phyloP scores from a whole-genome alignment of 2,329 filamentous ascomycete species.

The Dactylellina sp. region DNA sequence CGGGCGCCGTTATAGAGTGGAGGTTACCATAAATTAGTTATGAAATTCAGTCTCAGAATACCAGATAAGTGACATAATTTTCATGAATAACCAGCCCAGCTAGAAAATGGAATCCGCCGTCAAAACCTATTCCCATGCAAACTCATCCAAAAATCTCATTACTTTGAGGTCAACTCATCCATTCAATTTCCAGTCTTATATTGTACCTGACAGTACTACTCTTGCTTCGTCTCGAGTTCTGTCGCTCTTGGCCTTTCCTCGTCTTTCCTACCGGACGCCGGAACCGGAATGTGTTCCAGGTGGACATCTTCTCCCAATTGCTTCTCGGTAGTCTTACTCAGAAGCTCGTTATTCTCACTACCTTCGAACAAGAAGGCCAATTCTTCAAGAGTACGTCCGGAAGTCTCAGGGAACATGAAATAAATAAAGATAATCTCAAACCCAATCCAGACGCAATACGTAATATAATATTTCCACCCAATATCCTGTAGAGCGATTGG shows the following conservation, averaged over 20 bases:
- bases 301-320: conserved; percentile 35
- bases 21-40: not conserved
- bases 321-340: conserved; percentile 45
- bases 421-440: conserved; percentile 65
- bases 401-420: conserved; percentile 66
- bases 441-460: conserved; percentile 65
- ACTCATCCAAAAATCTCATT: conserved; percentile 5
- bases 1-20: conserved; percentile 27
- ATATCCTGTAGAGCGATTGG: conserved; percentile 66
- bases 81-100: no score
- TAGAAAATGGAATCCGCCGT: no score
- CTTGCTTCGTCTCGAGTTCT: conserved; percentile 15
- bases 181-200: no score
- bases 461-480: conserved; percentile 65
- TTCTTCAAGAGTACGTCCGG: conserved; percentile 65
- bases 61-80: no score
- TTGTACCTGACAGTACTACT: no score
- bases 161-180: no score
- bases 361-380: conserved; percentile 64
- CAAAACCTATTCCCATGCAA: no score
- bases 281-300: conserved; percentile 33
- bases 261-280: conserved; percentile 18
- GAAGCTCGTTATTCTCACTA: conserved; percentile 44
- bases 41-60: not conserved
- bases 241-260: conserved; percentile 32